Conservation (phyloP, 306 rosid species). For the Corylus americana region DNA sequence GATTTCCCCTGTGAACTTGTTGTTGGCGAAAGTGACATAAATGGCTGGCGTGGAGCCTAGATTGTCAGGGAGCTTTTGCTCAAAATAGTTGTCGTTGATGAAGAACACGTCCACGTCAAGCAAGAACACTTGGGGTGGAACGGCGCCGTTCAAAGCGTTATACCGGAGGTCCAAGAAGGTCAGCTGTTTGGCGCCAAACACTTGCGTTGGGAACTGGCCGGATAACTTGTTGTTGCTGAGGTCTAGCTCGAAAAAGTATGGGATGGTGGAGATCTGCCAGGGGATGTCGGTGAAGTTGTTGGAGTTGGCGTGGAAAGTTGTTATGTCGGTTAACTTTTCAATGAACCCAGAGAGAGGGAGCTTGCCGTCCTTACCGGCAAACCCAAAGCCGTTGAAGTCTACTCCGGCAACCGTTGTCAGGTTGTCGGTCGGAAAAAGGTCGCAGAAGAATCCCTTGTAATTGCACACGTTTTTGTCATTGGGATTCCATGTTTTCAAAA, state of each 20-base stretch:
- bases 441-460: conserved; percentile 38
- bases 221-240: too few relatives aligned
- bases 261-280: too few relatives aligned
- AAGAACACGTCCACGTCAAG: conserved; percentile 59
- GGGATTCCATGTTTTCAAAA: conserved; percentile 28
- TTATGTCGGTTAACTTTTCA: too few relatives aligned
- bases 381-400: conserved; percentile 41
- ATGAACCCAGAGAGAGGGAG: too few relatives aligned
- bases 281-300: too few relatives aligned
- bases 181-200: neutral
- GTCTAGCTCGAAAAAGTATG: too few relatives aligned
- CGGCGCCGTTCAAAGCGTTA: conserved; percentile 27
- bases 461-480: rapidly evolving
- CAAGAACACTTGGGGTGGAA: conserved; percentile 40
- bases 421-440: neutral
- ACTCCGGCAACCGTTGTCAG: conserved; percentile 50
- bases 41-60: conserved; percentile 60
- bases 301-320: too few relatives aligned
- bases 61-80: conserved; percentile 36
- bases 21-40: conserved; percentile 69
- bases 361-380: neutral
- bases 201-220: too few relatives aligned
- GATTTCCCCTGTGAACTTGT: conserved; percentile 50
- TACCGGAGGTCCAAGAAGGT: conserved; percentile 79
- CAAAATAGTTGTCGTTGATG: conserved; percentile 64